These are phyloP conservation scores for Boletus subcaerulescens DNA, from an alignment of 768 basidiomycete species.

Conservation along the genomic window DNA sequence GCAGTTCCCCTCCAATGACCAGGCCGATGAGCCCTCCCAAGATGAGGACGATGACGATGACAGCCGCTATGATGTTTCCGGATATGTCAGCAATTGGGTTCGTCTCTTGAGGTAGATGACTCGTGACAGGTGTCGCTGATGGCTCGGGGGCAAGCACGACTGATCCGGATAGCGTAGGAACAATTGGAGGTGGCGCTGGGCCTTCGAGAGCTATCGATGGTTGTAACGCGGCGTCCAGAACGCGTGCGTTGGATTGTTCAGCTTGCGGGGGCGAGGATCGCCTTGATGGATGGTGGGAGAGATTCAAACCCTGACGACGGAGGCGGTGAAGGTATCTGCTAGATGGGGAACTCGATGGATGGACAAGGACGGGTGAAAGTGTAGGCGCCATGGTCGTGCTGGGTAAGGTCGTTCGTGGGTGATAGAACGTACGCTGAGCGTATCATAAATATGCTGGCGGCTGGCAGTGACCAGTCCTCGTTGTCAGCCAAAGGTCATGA, in stretches of 20 bases:
- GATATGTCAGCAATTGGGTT: constrained; percentile 8
- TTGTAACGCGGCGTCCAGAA: not conserved
- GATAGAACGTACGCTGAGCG: not conserved
- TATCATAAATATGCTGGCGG: constrained; percentile 28
- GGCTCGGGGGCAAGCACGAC: constrained; percentile 2
- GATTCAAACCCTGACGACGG: constrained; percentile 14
- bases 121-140: not conserved
- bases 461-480: constrained; percentile 15
- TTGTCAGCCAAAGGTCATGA: constrained; percentile 13
- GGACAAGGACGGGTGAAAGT: constrained; percentile 1
- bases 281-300: constrained; percentile 1
- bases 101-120: not conserved
- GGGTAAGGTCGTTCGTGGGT: not conserved
- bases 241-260: constrained; percentile 7
- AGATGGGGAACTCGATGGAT: not conserved
- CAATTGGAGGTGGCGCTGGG: not conserved
- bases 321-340: constrained; percentile 10
- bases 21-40: constrained; percentile 27
- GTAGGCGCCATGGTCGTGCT: constrained; percentile 23
- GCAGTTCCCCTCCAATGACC: constrained; percentile 24
- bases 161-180: constrained; percentile 5
- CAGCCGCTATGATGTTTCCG: constrained; percentile 23
- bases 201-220: constrained; percentile 8
- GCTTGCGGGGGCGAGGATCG: not conserved
- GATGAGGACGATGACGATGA: constrained; percentile 25